Evolutionary conservation across 2,329 filamentous ascomycete species (phyloP), one percentile per base, ranked within the genome.

Genomic region (Colletotrichum filicis): DNA sequence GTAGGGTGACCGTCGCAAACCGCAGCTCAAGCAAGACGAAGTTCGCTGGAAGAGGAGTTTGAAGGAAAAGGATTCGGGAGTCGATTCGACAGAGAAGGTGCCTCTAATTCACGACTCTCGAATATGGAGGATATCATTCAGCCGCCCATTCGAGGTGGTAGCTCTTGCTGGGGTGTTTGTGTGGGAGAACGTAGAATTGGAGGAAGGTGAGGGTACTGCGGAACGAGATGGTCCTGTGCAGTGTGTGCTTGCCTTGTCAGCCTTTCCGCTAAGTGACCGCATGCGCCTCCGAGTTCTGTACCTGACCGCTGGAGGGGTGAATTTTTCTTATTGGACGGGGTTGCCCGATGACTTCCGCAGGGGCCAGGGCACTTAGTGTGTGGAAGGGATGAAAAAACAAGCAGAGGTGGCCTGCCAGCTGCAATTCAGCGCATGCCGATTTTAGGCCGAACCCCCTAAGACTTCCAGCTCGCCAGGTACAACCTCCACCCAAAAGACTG

Each of bases 161-260:
- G 55, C 32, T 65, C 58, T 61, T 19, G 12, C 53, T 8, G 9
- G 24, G 46, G 16, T 73, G 66, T 58, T 59, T 73, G 66, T 68
- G 69, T 70, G 66, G 66, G 42, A 72, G 60, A 63, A 12, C 32
- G 24, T 49, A 56, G 42, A 58, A 46, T 12, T 49, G 62, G 68
- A 61, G 46, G 32, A 56, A 67, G 55, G 57, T 66, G 71, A 74
- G 62, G 63, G 63, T 58, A 66, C 52, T 52, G 24, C 56, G 35
- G 72, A 68, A 68, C 56, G 57, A 59, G 37, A 65, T 57, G 57
- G 71, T 58, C 24, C 28, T 65, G 55, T 61, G 66, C 61, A 35
- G 30, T 32, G 22, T 56, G 68, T 56, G 68, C 49, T 60, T 35
- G 59, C 68, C 71, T 73, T 71, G 71, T 74, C 71, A 74, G 71